Evolutionary conservation across 2,329 filamentous ascomycete species (phyloP), one percentile per base, ranked within the genome.

Genomic region (Davidsoniella eucalypti): DNA sequence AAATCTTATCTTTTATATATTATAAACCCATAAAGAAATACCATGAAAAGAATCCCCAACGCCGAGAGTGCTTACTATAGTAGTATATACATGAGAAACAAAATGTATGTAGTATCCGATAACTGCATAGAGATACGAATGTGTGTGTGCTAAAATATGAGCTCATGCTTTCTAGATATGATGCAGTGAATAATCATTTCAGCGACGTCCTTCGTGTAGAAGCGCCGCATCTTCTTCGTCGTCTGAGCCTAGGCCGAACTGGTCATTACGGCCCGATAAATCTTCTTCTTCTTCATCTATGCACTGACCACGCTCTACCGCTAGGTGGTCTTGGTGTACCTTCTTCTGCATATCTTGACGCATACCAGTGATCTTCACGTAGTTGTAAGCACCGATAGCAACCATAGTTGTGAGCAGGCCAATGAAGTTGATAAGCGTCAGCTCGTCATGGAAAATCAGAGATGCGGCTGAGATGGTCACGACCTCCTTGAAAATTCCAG

Each of bases 401-500:
- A 73, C 69, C 57, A 96, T 85, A 0, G 92, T 98, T 46, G 94
- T 79, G n/a, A 93, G 61, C 10, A 98, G 70, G 6, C 92, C 92
- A 14, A 83, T 75, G 8, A 95, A 69, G 63, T 98, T 98, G 68
- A 98, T 78, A 0, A 81, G 70, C 0, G 88, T 95, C 43, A 98
- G 75, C 45, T 75, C 77, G 62, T 98, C 92, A 58, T 92, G 76
- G 68, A 95, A 98, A 3, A 94, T 79, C 25, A 93, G 64, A 7
- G 87, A 84, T 0, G 90, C 90, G 1, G 87, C 87, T 39, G 78
- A 82, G 59, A 98, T 96, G 12, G 92, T 98, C 50, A 98, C 81
- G 39, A 96, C 92, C 67, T 98, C 92, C 64, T 98, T 98, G 72
- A 98, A 96, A 55, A 98, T 96, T 54, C 92, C 92, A 55, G 88